A percentile compares a stretch with the other conserved stretches of the same genome.
Conservation (phyloP, 495 filamentous ascomycete species). For the Hyaloscypha bicolor region DNA sequence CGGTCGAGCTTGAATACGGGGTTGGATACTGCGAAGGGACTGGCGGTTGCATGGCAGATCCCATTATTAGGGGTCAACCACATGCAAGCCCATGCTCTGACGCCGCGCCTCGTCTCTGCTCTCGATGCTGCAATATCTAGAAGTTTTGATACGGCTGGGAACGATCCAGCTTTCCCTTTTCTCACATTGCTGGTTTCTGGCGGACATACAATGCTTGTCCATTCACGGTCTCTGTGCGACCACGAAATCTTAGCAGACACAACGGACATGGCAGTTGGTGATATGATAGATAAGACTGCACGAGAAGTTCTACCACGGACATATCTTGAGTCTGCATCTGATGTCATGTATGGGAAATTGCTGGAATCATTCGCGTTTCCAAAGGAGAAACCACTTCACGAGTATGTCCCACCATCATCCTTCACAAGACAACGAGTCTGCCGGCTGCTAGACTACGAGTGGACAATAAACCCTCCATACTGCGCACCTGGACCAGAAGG, state of each 20-base stretch:
- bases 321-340: conserved; percentile 33
- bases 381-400: conserved; percentile 45
- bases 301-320: conserved; percentile 61
- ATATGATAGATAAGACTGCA: conserved; percentile 82
- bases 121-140: conserved; percentile 37
- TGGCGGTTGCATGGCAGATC: conserved; percentile 79
- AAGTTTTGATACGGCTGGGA: too few relatives aligned
- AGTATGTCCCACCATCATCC: conserved; percentile 55
- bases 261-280: conserved; percentile 77
- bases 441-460: conserved; percentile 49
- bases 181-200: conserved; percentile 89
- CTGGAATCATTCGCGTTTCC: conserved; percentile 83
- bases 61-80: conserved; percentile 88
- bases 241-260: conserved; percentile 74
- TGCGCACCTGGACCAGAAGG: conserved; percentile 47
- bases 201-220: conserved; percentile 85
- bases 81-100: conserved; percentile 96
- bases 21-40: conserved; percentile 83
- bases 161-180: conserved; percentile 69
- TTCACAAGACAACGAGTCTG: conserved; percentile 29
- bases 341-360: conserved; percentile 74
- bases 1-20: conserved; percentile 70
- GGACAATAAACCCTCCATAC: conserved; percentile 56
- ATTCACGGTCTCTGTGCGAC: conserved; percentile 62
- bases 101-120: conserved; percentile 75